Evolutionary conservation across 1,139 yeast genomes (phyloP).

Genomic region (Candida pseudoviswanathii): DNA sequence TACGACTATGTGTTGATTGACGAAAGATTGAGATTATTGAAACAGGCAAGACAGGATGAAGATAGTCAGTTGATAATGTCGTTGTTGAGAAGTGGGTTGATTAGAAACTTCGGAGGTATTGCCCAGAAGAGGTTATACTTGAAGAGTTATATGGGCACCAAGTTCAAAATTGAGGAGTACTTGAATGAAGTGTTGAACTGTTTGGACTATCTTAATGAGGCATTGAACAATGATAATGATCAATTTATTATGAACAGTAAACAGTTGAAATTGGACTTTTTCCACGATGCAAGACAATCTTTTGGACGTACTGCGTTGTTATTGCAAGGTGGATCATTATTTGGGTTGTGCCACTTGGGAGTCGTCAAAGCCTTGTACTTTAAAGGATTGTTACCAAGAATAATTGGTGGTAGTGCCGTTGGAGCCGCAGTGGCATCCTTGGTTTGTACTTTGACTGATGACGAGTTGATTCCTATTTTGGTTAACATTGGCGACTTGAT

Average conservation of each 20-base stretch:
- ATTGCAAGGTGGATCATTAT: slow-evolving; percentile 90
- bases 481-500: slow-evolving; percentile 50
- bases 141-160: slow-evolving; percentile 86
- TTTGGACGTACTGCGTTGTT: slow-evolving; percentile 89
- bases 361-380: slow-evolving; percentile 79
- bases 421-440: slow-evolving; percentile 92
- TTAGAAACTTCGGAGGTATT: slow-evolving; percentile 91
- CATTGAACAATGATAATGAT: slow-evolving; percentile 31
- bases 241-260: slow-evolving; percentile 49
- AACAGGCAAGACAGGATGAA: slow-evolving; percentile 61
- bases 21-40: slow-evolving; percentile 65
- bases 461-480: slow-evolving; percentile 55
- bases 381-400: slow-evolving; percentile 76
- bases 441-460: slow-evolving; percentile 67
- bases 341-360: slow-evolving; percentile 92
- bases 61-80: slow-evolving; percentile 65
- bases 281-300: slow-evolving; percentile 87
- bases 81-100: slow-evolving; percentile 75
- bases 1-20: slow-evolving; percentile 85
- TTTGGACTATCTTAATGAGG: slow-evolving; percentile 54
- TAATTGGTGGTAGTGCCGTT: slow-evolving; percentile 91
- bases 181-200: slow-evolving; percentile 74
- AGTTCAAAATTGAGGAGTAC: slow-evolving; percentile 83
- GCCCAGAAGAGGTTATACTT: slow-evolving; percentile 78
- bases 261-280: slow-evolving; percentile 76